Conservation (phyloP, 2,329 filamentous ascomycete genomes). For the Aureobasidium sp. region DNA sequence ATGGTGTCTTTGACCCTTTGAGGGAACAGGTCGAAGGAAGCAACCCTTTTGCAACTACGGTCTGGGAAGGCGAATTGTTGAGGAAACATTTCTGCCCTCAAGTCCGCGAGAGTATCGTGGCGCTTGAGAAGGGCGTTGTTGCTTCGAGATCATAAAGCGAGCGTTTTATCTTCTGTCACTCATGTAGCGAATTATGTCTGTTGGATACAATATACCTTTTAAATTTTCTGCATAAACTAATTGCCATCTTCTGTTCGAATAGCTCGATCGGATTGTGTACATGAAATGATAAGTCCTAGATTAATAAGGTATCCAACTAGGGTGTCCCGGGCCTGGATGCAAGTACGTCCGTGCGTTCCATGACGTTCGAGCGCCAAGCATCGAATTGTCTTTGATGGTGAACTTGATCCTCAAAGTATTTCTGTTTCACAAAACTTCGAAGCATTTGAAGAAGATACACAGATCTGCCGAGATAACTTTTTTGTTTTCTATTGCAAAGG, state of each 20-base stretch:
- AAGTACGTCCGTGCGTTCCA: neutral
- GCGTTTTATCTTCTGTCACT: neutral
- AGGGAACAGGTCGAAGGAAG: constrained; percentile 71
- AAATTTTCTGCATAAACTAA: neutral
- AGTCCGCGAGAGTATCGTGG: constrained; percentile 57
- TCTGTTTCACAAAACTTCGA: neutral
- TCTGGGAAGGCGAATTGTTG: constrained; percentile 91
- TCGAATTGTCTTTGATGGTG: neutral
- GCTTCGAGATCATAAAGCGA: neutral
- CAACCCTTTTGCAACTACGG: constrained; percentile 82
- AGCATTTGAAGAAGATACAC: neutral
- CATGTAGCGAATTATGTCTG: neutral
- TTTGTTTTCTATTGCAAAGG: neutral
- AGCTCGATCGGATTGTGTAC: too few species aligned
- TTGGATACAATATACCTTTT: neutral
- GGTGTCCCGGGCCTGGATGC: neutral
- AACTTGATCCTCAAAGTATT: neutral
- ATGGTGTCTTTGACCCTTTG: constrained; percentile 66
- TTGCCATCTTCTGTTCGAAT: fast-evolving
- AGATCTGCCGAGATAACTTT: neutral
- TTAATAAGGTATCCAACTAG: neutral
- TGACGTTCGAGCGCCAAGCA: neutral
- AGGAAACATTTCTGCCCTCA: constrained; percentile 79
- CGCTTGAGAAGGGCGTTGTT: constrained; percentile 15
- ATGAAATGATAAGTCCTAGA: too few species aligned